phyloP scores from a whole-genome alignment of 2,329 filamentous ascomycete species.

The Stagonosporopsis cucurbitacearum region DNA sequence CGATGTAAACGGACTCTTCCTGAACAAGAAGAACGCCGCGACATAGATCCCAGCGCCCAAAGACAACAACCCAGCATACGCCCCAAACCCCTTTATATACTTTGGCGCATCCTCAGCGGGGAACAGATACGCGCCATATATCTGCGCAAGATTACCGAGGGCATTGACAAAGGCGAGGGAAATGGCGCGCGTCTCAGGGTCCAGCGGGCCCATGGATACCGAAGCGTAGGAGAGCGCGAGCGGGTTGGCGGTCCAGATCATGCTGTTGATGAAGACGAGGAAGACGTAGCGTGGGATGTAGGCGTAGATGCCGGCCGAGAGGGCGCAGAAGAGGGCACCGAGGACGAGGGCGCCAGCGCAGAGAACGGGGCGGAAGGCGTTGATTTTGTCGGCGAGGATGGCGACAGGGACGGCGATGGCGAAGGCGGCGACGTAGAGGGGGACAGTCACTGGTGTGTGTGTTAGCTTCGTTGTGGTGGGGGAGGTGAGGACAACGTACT shows the following conservation, averaged over 20 bases:
- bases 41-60: conserved; percentile 30
- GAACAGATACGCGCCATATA: conserved; percentile 33
- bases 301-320: conserved; percentile 32
- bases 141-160: conserved; percentile 32
- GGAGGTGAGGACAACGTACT: background rate
- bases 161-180: conserved; percentile 32
- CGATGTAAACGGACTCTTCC: conserved; percentile 26
- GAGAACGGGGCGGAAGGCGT: conserved; percentile 25
- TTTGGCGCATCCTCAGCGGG: conserved; percentile 29
- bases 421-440: conserved; percentile 32
- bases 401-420: conserved; percentile 30
- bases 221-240: conserved; percentile 31
- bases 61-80: conserved; percentile 29
- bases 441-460: conserved; percentile 24
- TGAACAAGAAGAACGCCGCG: conserved; percentile 28
- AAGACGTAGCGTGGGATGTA: conserved; percentile 35
- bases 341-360: conserved; percentile 22
- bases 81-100: conserved; percentile 31
- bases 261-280: conserved; percentile 34
- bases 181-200: conserved; percentile 32
- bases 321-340: conserved; percentile 30
- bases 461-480: background rate
- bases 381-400: conserved; percentile 28
- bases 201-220: conserved; percentile 28
- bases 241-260: conserved; percentile 36